phyloP scores from a whole-genome alignment of 495 filamentous ascomycete species.

The Evernia prunastri region DNA sequence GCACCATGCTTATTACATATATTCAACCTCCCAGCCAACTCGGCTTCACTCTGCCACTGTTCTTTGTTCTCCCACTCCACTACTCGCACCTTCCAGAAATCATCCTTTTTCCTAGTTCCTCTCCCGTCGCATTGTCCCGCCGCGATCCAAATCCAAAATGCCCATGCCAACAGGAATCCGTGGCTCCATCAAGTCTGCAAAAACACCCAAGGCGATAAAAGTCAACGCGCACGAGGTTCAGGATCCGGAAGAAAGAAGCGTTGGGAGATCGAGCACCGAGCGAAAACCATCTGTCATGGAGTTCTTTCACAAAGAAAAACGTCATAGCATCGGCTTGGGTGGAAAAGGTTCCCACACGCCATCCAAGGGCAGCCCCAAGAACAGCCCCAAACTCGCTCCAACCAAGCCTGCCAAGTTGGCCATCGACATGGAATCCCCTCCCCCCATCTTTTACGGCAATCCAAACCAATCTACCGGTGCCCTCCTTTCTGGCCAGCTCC shows the following conservation, averaged over 20 bases:
- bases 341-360: constrained; percentile 11
- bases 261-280: constrained; percentile 12
- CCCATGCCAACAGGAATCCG: constrained; percentile 22
- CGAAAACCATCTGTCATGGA: constrained; percentile 20
- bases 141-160: constrained; percentile 12
- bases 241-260: not conserved
- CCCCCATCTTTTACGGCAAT: constrained; percentile 73
- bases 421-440: constrained; percentile 82
- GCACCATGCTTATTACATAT: constrained; percentile 12
- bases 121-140: constrained; percentile 12
- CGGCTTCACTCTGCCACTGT: no score
- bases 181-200: constrained; percentile 9
- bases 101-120: not conserved
- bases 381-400: constrained; percentile 22
- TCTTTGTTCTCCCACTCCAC: not conserved
- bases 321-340: constrained; percentile 12
- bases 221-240: constrained; percentile 40
- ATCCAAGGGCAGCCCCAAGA: constrained; percentile 20
- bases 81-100: no score
- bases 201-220: constrained; percentile 10
- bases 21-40: not conserved
- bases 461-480: constrained; percentile 75
- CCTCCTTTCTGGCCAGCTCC: constrained; percentile 77
- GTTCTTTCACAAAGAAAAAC: constrained; percentile 23
- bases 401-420: constrained; percentile 53